phyloP scores from a whole-genome alignment of 345 rosid genomes.

The Nasturtium officinale region DNA sequence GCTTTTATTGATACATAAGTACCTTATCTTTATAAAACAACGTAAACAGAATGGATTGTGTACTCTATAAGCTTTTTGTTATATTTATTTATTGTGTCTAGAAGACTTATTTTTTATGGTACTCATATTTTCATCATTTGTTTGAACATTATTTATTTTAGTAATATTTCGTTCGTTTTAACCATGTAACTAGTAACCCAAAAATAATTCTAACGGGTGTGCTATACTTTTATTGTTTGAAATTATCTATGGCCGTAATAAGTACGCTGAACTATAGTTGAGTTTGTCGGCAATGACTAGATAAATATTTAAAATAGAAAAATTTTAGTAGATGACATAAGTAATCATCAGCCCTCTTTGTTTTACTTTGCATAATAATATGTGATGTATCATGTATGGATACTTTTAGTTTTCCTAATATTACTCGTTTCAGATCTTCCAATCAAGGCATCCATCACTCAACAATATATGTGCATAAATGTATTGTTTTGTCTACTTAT shows the following conservation, averaged over 20 bases:
- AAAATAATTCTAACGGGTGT: not conserved
- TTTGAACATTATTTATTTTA: not conserved
- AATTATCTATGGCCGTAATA: conserved; percentile 7
- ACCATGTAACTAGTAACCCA: not conserved
- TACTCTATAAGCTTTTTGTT: not conserved
- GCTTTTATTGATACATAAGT: conserved; percentile 10
- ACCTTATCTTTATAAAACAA: not conserved
- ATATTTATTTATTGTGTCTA: not conserved
- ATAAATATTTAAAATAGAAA: not conserved
- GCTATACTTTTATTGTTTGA: not conserved
- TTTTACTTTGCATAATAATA: conserved; percentile 1
- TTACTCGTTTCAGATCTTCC: not conserved
- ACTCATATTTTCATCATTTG: not conserved
- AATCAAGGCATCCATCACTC: not conserved
- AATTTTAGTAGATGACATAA: not conserved
- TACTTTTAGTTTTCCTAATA: not conserved
- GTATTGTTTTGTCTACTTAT: not conserved
- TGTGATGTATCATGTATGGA: not conserved
- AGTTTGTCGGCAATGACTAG: not conserved
- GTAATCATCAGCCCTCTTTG: not conserved
- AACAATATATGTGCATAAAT: not conserved
- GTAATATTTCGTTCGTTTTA: not conserved
- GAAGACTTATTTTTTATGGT: not conserved
- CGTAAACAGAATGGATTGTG: conserved; percentile 8
- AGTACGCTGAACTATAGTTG: conserved; percentile 6